A percentile compares a stretch with the other conserved stretches of the same genome.
Evolutionary conservation across 106 monocot species (phyloP).

Genomic region (Dendrobium catenatum): DNA sequence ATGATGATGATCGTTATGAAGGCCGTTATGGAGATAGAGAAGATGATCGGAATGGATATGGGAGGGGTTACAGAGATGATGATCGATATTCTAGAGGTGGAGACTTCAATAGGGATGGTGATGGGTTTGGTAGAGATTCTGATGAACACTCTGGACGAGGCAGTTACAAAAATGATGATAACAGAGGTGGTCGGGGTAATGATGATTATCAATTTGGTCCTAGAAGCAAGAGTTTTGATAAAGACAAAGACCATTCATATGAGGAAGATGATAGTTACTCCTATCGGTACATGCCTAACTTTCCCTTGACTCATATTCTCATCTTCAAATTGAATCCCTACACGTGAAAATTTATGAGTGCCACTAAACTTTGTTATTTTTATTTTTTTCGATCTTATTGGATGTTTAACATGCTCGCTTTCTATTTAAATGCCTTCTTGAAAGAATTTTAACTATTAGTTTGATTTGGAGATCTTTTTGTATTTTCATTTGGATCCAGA

Average conservation of each 20-base stretch:
- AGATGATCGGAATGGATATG: slow-evolving; percentile 58
- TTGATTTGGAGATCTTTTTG: not conserved
- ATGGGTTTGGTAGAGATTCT: slow-evolving; percentile 44
- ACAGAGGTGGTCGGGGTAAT: slow-evolving; percentile 32
- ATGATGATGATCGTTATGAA: slow-evolving; percentile 61
- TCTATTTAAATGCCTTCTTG: not conserved
- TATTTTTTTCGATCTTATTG: not conserved
- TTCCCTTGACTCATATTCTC: not conserved
- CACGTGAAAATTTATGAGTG: not conserved
- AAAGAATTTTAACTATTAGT: slow-evolving; percentile 1
- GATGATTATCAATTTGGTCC: slow-evolving; percentile 51
- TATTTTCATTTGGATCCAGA: slow-evolving; percentile 28
- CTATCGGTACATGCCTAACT: slow-evolving; percentile 39
- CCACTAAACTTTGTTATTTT: not conserved
- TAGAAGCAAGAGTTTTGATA: slow-evolving; percentile 50
- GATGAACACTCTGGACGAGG: slow-evolving; percentile 52
- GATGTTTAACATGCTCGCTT: not conserved
- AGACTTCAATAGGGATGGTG: slow-evolving; percentile 43
- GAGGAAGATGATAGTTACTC: slow-evolving; percentile 75
- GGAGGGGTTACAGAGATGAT: slow-evolving; percentile 58
- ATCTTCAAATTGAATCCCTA: not conserved
- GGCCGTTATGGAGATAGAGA: slow-evolving; percentile 45
- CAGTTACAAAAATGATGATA: slow-evolving; percentile 48
- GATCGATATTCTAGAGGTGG: slow-evolving; percentile 57
- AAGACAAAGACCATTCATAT: slow-evolving; percentile 41